Percentiles rank a stretch among this genome's conserved stretches.
Conservation (phyloP, 2,329 filamentous ascomycete genomes). For the Golovinomyces cichoracearum region DNA sequence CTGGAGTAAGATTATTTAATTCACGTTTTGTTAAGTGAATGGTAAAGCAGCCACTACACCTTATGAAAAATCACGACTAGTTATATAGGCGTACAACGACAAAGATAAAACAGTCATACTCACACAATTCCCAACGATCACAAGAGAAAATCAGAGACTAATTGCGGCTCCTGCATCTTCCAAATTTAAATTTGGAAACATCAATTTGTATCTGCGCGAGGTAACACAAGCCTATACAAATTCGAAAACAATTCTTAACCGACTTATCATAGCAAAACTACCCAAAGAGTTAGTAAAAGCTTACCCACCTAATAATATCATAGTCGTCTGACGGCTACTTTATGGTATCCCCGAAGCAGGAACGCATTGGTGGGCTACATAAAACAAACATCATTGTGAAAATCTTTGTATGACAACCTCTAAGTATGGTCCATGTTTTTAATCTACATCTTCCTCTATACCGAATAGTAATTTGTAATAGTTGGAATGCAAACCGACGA, state of each 20-base stretch:
- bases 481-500: slow-evolving; percentile 3
- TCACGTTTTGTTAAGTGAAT: not conserved
- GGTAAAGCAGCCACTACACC: not conserved
- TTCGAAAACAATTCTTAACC: not conserved
- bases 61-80: not conserved
- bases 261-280: not conserved
- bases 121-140: not conserved
- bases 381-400: not conserved
- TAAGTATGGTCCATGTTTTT: not conserved
- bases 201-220: not conserved
- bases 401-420: not conserved
- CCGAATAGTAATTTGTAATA: not conserved
- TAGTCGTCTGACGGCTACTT: not conserved
- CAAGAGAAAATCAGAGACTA: not conserved
- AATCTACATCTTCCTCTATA: not conserved
- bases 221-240: not conserved
- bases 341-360: too few species aligned
- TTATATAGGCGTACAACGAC: not conserved
- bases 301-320: not conserved
- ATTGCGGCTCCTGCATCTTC: not conserved
- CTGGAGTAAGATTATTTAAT: not conserved
- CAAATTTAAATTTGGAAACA: not conserved
- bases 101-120: not conserved
- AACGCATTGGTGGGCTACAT: too few species aligned
- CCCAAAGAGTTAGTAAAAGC: not conserved